Evolutionary conservation across 176 grass and related monocot genomes (phyloP).

Genomic region (Chloris gayana): DNA sequence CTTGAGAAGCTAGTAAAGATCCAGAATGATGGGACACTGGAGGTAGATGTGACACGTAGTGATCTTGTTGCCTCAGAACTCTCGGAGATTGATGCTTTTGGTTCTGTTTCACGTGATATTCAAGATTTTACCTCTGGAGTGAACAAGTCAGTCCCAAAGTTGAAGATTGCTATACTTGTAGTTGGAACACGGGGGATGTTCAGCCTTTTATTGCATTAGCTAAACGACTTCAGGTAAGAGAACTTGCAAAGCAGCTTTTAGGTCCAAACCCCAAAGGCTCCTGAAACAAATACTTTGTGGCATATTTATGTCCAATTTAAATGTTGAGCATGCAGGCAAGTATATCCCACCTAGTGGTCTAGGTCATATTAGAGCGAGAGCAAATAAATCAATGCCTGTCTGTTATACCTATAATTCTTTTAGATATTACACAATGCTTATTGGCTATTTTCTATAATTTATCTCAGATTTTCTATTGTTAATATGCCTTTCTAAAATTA

Average conservation of each 20-base stretch:
- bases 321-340: too few relatives aligned
- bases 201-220: conserved; percentile 99
- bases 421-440: too few relatives aligned
- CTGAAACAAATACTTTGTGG: too few relatives aligned
- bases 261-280: neutral
- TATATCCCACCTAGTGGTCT: too few relatives aligned
- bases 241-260: conserved; percentile 40
- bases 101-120: conserved; percentile 42
- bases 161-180: conserved; percentile 97
- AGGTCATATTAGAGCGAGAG: too few relatives aligned
- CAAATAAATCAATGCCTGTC: too few relatives aligned
- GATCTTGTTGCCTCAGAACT: conserved; percentile 81
- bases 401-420: too few relatives aligned
- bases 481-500: too few relatives aligned
- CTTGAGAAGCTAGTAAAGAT: conserved; percentile 80
- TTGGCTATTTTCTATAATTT: too few relatives aligned
- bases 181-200: conserved; percentile 97
- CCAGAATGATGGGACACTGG: conserved; percentile 84
- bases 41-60: conserved; percentile 72
- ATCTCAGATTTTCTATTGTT: too few relatives aligned
- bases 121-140: conserved; percentile 43
- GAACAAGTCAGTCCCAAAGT: conserved; percentile 84
- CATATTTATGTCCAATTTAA: too few relatives aligned
- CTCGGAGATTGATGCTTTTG: conserved; percentile 83
- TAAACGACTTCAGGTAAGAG: conserved; percentile 86